Evolutionary conservation across 164 flowering plant species (phyloP), one percentile per base, ranked within the genome.

Genomic region (Euptelea pleiosperma): DNA sequence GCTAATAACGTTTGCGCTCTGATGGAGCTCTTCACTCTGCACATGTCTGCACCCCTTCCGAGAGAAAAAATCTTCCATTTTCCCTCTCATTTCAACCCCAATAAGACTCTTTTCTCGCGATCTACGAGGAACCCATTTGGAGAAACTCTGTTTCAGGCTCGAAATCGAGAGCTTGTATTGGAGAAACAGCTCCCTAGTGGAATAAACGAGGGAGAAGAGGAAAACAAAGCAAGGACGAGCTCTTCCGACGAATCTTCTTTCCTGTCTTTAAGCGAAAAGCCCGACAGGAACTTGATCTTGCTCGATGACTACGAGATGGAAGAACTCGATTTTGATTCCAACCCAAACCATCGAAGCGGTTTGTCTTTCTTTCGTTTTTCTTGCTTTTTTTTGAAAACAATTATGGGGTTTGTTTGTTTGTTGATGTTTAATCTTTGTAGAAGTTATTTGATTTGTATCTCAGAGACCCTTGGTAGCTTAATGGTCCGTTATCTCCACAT

Each of bases 261-360:
- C 16, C 69, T 90, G 36, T 90, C 98, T 5, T 66, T 93, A 69
- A 86, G 70, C 36, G 82, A 58, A 55, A 93, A 90, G 70, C 99
- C 99, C 0, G 93, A 84, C 57, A 72, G 97, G 66, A 84, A 68
- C 69, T 54, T 74, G 77, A 77, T 90, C 6, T 58, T 86, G 76
- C 89, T 87, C 14, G 96, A 93, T 36, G 98, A 92, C 29, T 89
- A 89, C 54, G 97, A 93, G 74, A 60, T 78, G 70, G 97, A 87
- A 62, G 96, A 88, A 55, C 74, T 77, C 19, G 81, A 74, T 22
- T 68, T 40, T 49, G 58, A 56, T 5, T 11, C 62, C 30, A 53
- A 69, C 61, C 78, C 92, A 21, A 83, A 82, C 54, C 99, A 93
- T 55, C 79, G 82, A 28, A 93, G 96, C 61, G 97, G 96, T 91